A percentile compares a stretch with the other conserved stretches of the same genome.
Conservation (phyloP, 192 early-diverging fungal genomes). For the Backusella morwellensis region DNA sequence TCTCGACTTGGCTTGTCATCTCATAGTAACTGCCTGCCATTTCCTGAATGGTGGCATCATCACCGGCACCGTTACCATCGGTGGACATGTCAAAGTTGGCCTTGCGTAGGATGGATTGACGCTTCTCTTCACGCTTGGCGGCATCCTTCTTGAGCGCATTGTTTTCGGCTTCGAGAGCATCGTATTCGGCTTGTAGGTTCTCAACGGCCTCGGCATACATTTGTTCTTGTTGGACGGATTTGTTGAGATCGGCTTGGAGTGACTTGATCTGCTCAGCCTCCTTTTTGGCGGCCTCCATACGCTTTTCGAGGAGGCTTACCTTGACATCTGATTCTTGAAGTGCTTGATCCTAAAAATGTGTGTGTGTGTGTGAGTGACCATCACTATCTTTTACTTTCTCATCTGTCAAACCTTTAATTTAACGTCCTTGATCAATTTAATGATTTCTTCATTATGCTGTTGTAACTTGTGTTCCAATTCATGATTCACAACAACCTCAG, state of each 20-base stretch:
- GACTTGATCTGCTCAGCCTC: conserved; percentile 60
- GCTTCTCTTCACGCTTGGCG: conserved; percentile 21
- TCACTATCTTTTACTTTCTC: neutral
- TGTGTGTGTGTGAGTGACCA: conserved; percentile 46
- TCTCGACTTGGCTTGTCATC: conserved; percentile 53
- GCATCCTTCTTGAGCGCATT: conserved; percentile 44
- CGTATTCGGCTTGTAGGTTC: conserved; percentile 66
- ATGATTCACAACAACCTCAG: conserved; percentile 74
- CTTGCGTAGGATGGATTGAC: conserved; percentile 2
- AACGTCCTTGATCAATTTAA: conserved; percentile 73
- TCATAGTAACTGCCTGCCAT: conserved; percentile 18
- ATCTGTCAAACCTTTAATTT: conserved; percentile 59
- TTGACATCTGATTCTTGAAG: conserved; percentile 74
- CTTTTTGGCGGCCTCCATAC: conserved; percentile 64
- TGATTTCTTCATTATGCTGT: conserved; percentile 75
- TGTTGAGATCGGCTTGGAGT: conserved; percentile 59
- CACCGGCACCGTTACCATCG: neutral
- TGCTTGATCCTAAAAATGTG: conserved; percentile 72
- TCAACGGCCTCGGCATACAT: conserved; percentile 75
- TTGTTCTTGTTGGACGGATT: conserved; percentile 56
- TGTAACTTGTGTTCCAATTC: conserved; percentile 77
- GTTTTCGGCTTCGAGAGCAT: conserved; percentile 68
- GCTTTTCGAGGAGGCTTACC: conserved; percentile 81
- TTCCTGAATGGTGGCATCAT: neutral
- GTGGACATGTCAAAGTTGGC: conserved; percentile 14